A percentile compares a stretch with the other conserved stretches of the same genome.
phyloP scores from a whole-genome alignment of 768 basidiomycete genomes.

The Kwoniella sp. region DNA sequence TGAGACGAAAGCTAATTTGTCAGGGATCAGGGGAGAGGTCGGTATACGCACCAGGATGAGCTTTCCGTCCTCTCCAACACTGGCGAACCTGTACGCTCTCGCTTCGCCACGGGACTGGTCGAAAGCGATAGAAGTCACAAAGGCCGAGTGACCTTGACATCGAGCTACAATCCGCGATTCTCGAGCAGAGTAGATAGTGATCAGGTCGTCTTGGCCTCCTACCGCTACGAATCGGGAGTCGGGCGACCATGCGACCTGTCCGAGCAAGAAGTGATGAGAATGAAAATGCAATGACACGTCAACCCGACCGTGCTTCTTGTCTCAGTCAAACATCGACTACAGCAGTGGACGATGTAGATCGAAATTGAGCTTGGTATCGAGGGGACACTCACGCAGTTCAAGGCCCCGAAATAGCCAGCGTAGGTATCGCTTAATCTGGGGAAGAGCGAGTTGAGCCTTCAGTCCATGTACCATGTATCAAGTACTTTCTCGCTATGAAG shows the following conservation, averaged over 20 bases:
- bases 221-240: constrained; percentile 92
- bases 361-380: background rate
- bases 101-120: constrained; percentile 80
- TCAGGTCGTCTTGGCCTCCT: constrained; percentile 93
- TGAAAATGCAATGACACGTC: background rate
- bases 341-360: no score
- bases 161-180: constrained; percentile 92
- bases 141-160: constrained; percentile 96
- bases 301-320: background rate
- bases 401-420: constrained; percentile 88
- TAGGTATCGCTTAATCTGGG: constrained; percentile 87
- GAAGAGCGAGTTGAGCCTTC: background rate
- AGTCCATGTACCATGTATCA: background rate
- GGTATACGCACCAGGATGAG: constrained; percentile 72
- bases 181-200: constrained; percentile 92
- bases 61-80: constrained; percentile 96
- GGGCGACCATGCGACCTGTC: constrained; percentile 81
- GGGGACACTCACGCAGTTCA: constrained; percentile 65
- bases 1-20: no score
- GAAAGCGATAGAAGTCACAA: constrained; percentile 85
- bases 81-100: constrained; percentile 89
- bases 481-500: background rate
- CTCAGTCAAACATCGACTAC: no score
- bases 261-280: background rate
- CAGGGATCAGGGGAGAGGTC: no score